A percentile compares a stretch with the other conserved stretches of the same genome.
Conservation (phyloP, 768 basidiomycete species). For the Guyanaporus albipodus region DNA sequence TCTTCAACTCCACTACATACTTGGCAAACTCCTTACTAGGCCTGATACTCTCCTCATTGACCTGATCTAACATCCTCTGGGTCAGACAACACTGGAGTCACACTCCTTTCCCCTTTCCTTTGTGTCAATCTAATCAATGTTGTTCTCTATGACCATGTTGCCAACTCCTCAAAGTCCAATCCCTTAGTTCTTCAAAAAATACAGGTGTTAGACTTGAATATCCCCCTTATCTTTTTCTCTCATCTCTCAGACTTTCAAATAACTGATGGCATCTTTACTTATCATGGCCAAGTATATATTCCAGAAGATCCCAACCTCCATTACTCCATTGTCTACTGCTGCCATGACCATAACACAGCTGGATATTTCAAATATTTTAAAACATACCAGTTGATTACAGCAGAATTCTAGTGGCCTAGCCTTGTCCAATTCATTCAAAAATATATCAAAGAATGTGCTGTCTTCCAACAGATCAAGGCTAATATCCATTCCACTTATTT, state of each 20-base stretch:
- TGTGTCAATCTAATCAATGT: background rate
- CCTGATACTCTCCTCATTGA: background rate
- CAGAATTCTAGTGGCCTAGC: too few relatives aligned
- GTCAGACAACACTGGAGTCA: background rate
- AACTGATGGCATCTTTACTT: too few relatives aligned
- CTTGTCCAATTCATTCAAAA: background rate
- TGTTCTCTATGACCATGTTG: background rate
- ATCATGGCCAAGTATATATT: too few relatives aligned
- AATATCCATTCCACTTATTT: background rate
- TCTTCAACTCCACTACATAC: background rate
- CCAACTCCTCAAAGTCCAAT: background rate
- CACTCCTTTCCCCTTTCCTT: background rate
- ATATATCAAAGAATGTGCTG: background rate
- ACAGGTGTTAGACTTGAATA: too few relatives aligned
- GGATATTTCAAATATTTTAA: background rate
- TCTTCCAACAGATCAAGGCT: background rate
- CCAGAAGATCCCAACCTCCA: too few relatives aligned
- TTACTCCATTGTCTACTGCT: too few relatives aligned
- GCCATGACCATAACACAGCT: too few relatives aligned
- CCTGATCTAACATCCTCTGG: too few relatives aligned
- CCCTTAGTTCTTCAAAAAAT: too few relatives aligned
- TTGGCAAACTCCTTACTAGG: too few relatives aligned
- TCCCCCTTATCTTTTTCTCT: background rate
- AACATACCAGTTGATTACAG: background rate
- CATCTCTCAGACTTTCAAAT: background rate